These are phyloP conservation scores for Leptographium radiaticola DNA, from an alignment of 2,329 filamentous ascomycete species.

Conservation along the genomic window DNA sequence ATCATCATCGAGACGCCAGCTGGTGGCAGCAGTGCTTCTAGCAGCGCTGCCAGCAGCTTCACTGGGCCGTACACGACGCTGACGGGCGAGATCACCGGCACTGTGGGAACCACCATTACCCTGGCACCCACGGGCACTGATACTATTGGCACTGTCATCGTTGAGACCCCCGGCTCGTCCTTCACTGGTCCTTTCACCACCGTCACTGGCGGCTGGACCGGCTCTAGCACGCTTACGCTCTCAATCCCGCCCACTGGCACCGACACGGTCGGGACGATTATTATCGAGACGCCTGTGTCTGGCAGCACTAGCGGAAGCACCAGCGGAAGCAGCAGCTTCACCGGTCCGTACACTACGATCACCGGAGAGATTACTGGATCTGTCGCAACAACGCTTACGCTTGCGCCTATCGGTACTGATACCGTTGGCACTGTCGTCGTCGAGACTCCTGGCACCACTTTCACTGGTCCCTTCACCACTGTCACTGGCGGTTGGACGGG, in stretches of 20 bases:
- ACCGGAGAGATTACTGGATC: neutral
- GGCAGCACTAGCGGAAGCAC: neutral
- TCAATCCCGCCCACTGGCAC: constrained; percentile 6
- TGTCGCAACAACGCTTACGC: neutral
- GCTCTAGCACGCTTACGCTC: constrained; percentile 2
- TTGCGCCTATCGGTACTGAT: constrained; percentile 2
- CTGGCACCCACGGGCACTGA: constrained; percentile 3
- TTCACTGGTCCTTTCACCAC: constrained; percentile 8
- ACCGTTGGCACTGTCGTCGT: neutral
- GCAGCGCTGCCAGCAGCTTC: neutral
- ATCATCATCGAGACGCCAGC: constrained; percentile 7
- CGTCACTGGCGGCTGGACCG: constrained; percentile 5
- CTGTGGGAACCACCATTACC: constrained; percentile 1
- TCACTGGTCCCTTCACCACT: constrained; percentile 5
- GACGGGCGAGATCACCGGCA: neutral
- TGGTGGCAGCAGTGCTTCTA: neutral
- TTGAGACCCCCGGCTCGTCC: neutral
- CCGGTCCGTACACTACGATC: neutral
- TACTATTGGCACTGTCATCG: neutral
- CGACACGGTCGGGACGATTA: constrained; percentile 7
- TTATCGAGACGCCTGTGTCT: neutral
- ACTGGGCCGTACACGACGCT: neutral
- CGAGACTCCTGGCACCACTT: neutral
- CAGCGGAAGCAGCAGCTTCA: constrained; percentile 1
- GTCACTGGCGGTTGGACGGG: neutral